Conservation (phyloP, 2,329 filamentous ascomycete genomes). For the Geosmithia putterillii region DNA sequence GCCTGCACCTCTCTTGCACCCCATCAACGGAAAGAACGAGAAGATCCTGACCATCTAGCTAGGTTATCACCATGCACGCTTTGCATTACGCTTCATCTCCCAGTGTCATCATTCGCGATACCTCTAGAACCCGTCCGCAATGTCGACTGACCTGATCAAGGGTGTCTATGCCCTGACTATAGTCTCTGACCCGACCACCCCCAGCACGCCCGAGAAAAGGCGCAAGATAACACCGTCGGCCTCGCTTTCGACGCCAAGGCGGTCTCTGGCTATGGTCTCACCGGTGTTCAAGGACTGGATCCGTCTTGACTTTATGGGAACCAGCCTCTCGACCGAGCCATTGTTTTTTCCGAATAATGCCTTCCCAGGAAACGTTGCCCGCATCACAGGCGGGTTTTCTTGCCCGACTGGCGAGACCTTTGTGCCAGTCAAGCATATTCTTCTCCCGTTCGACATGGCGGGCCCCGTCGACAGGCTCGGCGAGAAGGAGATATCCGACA, state of each 20-base stretch:
- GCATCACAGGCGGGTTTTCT: neutral
- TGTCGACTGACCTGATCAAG: too few species aligned
- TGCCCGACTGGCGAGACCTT: too few species aligned
- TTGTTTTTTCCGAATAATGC: neutral
- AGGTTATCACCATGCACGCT: too few species aligned
- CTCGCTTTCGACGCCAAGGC: neutral
- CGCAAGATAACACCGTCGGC: neutral
- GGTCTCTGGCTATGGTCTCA: neutral
- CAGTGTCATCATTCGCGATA: too few species aligned
- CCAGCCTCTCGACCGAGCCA: neutral
- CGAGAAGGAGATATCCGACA: neutral
- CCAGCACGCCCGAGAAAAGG: too few species aligned
- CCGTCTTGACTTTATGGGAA: neutral
- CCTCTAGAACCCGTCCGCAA: too few species aligned
- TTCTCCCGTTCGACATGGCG: neutral
- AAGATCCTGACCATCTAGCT: too few species aligned
- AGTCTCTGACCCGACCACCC: too few species aligned
- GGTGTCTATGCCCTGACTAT: too few species aligned
- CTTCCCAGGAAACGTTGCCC: neutral
- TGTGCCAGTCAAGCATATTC: neutral
- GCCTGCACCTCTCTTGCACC: too few species aligned
- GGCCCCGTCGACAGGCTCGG: neutral
- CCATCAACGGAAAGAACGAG: too few species aligned
- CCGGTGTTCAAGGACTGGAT: neutral
- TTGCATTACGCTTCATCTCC: too few species aligned